Evolutionary conservation across 2,329 filamentous ascomycete species (phyloP).

Genomic region (Colletotrichum simmondsii): DNA sequence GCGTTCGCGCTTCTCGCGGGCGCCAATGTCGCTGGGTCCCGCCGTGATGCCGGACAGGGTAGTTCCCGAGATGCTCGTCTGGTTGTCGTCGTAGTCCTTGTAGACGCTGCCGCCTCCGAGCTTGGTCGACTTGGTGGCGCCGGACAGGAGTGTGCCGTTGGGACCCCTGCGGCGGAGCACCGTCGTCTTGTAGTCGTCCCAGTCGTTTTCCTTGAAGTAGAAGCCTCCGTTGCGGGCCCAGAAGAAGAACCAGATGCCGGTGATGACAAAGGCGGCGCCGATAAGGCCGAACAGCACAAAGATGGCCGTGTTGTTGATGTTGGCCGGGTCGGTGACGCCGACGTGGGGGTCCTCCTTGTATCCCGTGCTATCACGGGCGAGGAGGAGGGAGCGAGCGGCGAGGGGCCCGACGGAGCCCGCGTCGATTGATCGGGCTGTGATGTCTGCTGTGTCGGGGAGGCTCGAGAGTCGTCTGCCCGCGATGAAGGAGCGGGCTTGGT

Average conservation of each 20-base stretch:
- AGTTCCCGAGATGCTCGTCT: slow-evolving; percentile 57
- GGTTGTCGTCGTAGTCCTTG: slow-evolving; percentile 71
- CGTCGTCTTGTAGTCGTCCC: slow-evolving; percentile 98
- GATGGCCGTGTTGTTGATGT: slow-evolving; percentile 76
- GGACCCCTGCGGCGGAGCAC: slow-evolving; percentile 90
- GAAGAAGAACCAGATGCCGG: slow-evolving; percentile 97
- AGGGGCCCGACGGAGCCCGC: slow-evolving; percentile 52
- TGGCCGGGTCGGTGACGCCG: slow-evolving; percentile 63
- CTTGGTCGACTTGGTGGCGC: slow-evolving; percentile 83
- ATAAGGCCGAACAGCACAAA: slow-evolving; percentile 89
- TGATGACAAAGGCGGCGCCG: slow-evolving; percentile 78
- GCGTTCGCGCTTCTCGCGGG: slow-evolving; percentile 67
- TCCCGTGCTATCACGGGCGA: slow-evolving; percentile 46
- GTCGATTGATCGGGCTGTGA: slow-evolving; percentile 38
- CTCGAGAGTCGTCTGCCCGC: slow-evolving; percentile 42
- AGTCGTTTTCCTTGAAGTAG: slow-evolving; percentile 84
- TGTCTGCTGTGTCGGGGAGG: slow-evolving; percentile 35
- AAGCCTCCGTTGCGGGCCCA: slow-evolving; percentile 98
- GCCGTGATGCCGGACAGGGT: slow-evolving; percentile 67
- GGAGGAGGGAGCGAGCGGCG: slow-evolving; percentile 54
- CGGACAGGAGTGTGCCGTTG: slow-evolving; percentile 86
- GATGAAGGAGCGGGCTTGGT: slow-evolving; percentile 38
- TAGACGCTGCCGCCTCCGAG: slow-evolving; percentile 90
- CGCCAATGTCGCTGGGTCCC: slow-evolving; percentile 65
- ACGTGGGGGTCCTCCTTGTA: slow-evolving; percentile 50